These are phyloP conservation scores for Vinca minor DNA, from an alignment of 257 asterid genomes.

Conservation along the genomic window DNA sequence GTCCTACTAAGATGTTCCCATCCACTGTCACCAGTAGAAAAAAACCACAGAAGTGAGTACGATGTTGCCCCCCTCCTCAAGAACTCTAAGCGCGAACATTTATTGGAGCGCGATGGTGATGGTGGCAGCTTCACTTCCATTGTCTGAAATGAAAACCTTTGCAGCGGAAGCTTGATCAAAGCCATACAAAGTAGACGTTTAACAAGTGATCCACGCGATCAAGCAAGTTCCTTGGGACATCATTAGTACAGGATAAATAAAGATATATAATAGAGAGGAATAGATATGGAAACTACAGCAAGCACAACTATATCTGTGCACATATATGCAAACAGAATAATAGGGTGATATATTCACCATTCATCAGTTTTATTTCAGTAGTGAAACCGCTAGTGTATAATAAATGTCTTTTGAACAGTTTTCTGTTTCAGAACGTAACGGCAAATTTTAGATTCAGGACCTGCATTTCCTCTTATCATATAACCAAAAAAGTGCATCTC, in stretches of 20 bases:
- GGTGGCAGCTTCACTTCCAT: constrained; percentile 26
- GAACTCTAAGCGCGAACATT: constrained; percentile 24
- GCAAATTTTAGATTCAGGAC: too few species aligned
- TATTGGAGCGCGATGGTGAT: constrained; percentile 24
- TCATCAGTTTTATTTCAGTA: too few species aligned
- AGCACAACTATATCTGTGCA: neutral
- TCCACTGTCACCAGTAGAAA: constrained; percentile 21
- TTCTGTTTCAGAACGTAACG: too few species aligned
- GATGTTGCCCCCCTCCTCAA: constrained; percentile 63
- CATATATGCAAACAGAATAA: neutral
- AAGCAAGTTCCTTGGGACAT: too few species aligned
- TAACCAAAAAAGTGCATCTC: neutral
- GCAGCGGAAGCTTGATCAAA: neutral
- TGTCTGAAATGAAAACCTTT: constrained; percentile 10
- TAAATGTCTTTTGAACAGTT: too few species aligned
- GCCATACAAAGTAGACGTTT: too few species aligned
- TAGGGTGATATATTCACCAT: neutral
- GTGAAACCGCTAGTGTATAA: too few species aligned
- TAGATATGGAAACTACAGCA: neutral
- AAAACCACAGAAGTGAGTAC: constrained; percentile 27
- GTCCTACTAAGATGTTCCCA: constrained; percentile 35
- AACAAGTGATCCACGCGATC: too few species aligned
- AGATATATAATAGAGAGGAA: neutral
- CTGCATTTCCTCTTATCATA: too few species aligned
- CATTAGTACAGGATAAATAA: neutral